phyloP scores from a whole-genome alignment of 1,284 basidiomycete genomes.

The Spongispora temasekensis region DNA sequence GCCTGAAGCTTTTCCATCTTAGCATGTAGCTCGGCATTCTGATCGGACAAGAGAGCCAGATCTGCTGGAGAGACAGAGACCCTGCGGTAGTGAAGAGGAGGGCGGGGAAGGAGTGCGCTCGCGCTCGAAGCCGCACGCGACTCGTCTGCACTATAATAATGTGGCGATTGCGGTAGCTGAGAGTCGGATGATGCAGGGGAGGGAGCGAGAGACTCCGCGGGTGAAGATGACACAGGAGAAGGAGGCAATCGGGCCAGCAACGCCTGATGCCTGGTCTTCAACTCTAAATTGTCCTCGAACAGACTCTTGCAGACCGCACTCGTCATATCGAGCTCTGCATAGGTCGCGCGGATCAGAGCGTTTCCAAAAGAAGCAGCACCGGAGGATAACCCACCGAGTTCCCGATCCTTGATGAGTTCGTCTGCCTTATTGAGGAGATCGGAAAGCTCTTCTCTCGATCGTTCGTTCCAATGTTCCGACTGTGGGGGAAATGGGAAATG shows the following conservation, averaged over 20 bases:
- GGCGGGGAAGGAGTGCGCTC: conserved; percentile 24
- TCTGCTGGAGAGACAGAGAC: conserved; percentile 71
- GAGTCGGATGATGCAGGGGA: conserved; percentile 31
- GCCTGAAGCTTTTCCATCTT: conserved; percentile 75
- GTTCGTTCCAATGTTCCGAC: conserved; percentile 55
- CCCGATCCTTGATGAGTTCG: conserved; percentile 71
- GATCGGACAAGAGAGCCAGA: conserved; percentile 69
- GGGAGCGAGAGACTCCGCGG: conserved; percentile 29
- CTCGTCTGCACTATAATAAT: conserved; percentile 31
- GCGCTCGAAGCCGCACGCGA: conserved; percentile 20
- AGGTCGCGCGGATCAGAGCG: conserved; percentile 17
- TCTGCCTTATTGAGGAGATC: conserved; percentile 68
- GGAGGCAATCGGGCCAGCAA: conserved; percentile 62
- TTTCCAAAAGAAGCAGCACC: conserved; percentile 4
- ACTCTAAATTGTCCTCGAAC: conserved; percentile 64
- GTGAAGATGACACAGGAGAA: conserved; percentile 34
- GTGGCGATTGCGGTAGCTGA: conserved; percentile 40
- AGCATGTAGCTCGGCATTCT: conserved; percentile 76
- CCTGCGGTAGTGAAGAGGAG: conserved; percentile 46
- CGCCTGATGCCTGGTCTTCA: conserved; percentile 70
- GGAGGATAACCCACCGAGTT: conserved; percentile 57
- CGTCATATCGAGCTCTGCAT: conserved; percentile 67
- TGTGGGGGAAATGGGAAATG: conserved; percentile 18
- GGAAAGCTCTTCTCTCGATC: conserved; percentile 71
- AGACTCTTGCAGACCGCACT: conserved; percentile 68